Conservation (phyloP, 2,329 filamentous ascomycete genomes). For the Fusarium sp. region DNA sequence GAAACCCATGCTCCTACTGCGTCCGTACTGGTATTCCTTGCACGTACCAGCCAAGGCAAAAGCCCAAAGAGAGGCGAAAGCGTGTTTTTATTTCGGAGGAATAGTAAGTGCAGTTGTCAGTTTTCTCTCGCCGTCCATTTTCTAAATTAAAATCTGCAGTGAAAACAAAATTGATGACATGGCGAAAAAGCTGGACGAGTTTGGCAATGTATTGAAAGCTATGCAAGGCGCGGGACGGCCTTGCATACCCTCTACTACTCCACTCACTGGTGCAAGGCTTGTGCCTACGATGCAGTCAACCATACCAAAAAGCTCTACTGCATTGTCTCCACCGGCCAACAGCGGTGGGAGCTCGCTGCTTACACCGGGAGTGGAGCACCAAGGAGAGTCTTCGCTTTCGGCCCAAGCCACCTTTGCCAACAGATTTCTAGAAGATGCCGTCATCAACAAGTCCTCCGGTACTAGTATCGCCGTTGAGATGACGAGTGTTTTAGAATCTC, state of each 20-base stretch:
- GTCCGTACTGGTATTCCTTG: background rate
- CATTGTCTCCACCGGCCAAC: slow-evolving; percentile 47
- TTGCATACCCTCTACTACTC: accelerated
- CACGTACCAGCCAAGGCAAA: background rate
- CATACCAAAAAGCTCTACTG: slow-evolving; percentile 34
- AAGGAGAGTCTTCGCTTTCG: slow-evolving; percentile 57
- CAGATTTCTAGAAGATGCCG: slow-evolving; percentile 53
- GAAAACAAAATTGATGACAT: slow-evolving; percentile 53
- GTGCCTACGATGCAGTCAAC: background rate
- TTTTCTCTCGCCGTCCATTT: accelerated
- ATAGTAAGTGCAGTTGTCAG: background rate
- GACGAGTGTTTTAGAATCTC: slow-evolving; percentile 1
- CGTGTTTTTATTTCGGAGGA: background rate
- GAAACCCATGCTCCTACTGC: background rate
- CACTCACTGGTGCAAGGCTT: accelerated
- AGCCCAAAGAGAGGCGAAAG: background rate
- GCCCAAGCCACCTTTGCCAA: slow-evolving; percentile 59
- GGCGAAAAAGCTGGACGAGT: slow-evolving; percentile 47
- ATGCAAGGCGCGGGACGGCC: background rate
- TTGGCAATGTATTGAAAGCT: slow-evolving; percentile 19
- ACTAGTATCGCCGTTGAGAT: slow-evolving; percentile 1
- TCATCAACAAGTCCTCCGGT: slow-evolving; percentile 2
- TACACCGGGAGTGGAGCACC: background rate
- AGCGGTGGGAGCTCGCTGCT: background rate
- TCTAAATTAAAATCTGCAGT: slow-evolving; percentile 14